phyloP scores from a whole-genome alignment of 1,284 basidiomycete genomes.

The Waitea zeae region DNA sequence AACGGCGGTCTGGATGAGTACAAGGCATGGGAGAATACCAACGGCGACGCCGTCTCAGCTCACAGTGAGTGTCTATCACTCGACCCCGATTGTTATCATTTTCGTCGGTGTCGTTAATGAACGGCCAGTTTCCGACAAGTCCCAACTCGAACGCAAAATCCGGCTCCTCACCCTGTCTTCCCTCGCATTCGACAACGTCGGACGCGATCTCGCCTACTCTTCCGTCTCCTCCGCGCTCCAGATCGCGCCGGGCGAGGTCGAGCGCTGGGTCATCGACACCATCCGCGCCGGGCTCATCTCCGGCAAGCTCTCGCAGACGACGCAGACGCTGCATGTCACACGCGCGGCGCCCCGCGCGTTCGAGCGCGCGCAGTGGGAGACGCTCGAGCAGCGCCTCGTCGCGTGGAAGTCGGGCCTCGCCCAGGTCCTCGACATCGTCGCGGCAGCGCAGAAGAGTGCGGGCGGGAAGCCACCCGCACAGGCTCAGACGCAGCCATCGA shows the following conservation, averaged over 20 bases:
- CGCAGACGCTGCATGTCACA: conserved; percentile 59
- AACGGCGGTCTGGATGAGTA: conserved; percentile 50
- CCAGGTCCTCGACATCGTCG: conserved; percentile 51
- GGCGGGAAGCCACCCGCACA: conserved; percentile 1
- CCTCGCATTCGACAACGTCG: conserved; percentile 61
- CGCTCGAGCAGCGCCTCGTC: conserved; percentile 60
- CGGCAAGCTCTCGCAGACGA: conserved; percentile 76
- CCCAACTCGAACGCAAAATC: conserved; percentile 65
- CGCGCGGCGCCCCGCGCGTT: conserved; percentile 69
- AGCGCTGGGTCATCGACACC: conserved; percentile 91
- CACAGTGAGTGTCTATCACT: conserved; percentile 29
- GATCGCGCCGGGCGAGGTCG: conserved; percentile 56
- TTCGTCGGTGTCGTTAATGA: background rate
- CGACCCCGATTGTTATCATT: background rate
- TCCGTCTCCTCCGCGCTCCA: conserved; percentile 56
- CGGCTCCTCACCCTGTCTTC: conserved; percentile 67
- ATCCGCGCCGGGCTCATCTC: conserved; percentile 72
- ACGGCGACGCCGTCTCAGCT: conserved; percentile 34
- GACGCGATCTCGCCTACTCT: conserved; percentile 61
- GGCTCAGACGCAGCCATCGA: background rate
- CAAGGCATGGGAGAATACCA: conserved; percentile 38
- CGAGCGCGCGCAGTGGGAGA: conserved; percentile 67
- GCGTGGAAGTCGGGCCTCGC: conserved; percentile 68
- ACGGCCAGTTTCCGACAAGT: conserved; percentile 26
- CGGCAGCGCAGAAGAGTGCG: conserved; percentile 25